Base-by-base conservation (phyloP, 371 early-diverging fungal genomes). In the Dipsacomyces acuminosporus region DNA sequence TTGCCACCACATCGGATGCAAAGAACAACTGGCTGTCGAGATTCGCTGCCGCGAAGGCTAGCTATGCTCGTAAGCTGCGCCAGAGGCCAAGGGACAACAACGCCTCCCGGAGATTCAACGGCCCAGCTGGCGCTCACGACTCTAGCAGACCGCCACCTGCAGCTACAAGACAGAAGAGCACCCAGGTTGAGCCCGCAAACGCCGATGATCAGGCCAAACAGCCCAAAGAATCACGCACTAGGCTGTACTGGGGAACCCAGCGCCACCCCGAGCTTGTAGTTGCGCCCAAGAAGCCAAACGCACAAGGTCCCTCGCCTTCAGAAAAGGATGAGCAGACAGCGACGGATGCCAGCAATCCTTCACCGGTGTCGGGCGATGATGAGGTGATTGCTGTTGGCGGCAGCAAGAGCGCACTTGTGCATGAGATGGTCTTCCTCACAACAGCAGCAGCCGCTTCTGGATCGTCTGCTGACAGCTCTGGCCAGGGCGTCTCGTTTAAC, bases 331-430 rank as follows among this genome's bases (percentile, higher is more conserved):
- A n/a, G n/a, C n/a, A n/a, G n/a, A n/a, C n/a, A n/a, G n/a, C n/a
- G n/a, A n/a, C n/a, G n/a, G n/a, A n/a, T n/a, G 34, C 26, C 18
- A 56, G 52, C 15, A 13, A 35, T 0, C 26, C 36, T 14, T 11
- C 30, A 17, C 33, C 34, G 17, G 38, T 13, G 46, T 35, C 35
- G 15, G 41, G 6, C 17, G 36, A 26, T 19, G 66, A 51, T 2
- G 38, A 36, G 22, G 41, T 40, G 6, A 40, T 45, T 47, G 76
- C 51, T 20, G 46, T 56, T 46, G 85, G 81, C 6, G 87, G 86
- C 9, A 79, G 85, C 8, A 63, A 82, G 13, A 73, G 77, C 22
- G 86, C 85, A 0, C 57, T 87, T 11, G 76, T 87, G 17, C 85
- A 84, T 42, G 86, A 87, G 53, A 58, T 88, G 34, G 46, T 89